Conservation (phyloP, 768 basidiomycete species). For the Calocera viscosa region DNA sequence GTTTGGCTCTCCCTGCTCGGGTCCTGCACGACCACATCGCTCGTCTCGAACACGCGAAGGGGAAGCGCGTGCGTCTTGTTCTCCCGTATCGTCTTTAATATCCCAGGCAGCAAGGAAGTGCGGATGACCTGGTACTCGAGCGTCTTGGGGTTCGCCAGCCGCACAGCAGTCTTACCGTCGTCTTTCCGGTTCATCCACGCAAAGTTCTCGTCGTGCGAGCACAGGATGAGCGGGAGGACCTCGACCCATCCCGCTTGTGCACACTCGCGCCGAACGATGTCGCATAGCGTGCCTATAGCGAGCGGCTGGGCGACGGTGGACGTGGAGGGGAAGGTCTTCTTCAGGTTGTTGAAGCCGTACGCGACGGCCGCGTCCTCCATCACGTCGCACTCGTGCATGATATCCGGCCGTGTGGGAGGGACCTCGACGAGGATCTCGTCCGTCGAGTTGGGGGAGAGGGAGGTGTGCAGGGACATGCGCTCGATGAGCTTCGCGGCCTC, state of each 20-base stretch:
- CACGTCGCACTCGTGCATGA: constrained; percentile 94
- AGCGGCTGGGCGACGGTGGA: constrained; percentile 91
- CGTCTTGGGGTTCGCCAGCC: constrained; percentile 94
- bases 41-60: constrained; percentile 84
- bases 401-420: constrained; percentile 94
- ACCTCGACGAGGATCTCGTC: constrained; percentile 68
- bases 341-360: constrained; percentile 94
- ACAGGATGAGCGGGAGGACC: constrained; percentile 90
- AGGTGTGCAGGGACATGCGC: constrained; percentile 66
- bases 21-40: constrained; percentile 90
- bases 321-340: constrained; percentile 79
- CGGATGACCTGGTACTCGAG: constrained; percentile 97
- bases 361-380: constrained; percentile 98
- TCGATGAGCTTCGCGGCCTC: constrained; percentile 62
- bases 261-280: constrained; percentile 82
- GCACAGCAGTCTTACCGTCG: constrained; percentile 67
- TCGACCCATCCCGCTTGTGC: constrained; percentile 93
- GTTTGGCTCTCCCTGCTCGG: constrained; percentile 61
- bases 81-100: constrained; percentile 93
- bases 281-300: constrained; percentile 76
- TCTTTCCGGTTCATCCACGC: constrained; percentile 80
- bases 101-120: constrained; percentile 86
- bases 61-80: constrained; percentile 89
- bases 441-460: constrained; percentile 38
- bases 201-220: constrained; percentile 98